A percentile compares a stretch with the other conserved stretches of the same genome.
Evolutionary conservation across 305 asterid species (phyloP).

Genomic region (Withania somnifera): DNA sequence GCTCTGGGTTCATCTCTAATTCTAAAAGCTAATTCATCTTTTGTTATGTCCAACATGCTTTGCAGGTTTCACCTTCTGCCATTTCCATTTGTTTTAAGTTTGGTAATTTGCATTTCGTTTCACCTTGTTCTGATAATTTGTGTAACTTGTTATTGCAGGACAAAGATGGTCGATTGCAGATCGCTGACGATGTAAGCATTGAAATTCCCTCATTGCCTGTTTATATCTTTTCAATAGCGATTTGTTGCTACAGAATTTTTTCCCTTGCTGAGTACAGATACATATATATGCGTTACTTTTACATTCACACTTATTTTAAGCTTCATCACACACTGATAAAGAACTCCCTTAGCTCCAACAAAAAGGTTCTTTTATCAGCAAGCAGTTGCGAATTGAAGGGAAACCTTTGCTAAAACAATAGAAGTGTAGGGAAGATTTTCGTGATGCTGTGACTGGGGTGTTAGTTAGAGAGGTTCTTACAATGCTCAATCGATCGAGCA

Average conservation of each 20-base stretch:
- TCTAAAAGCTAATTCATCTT: background rate
- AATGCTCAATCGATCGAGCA: too few species aligned
- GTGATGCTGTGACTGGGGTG: background rate
- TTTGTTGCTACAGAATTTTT: background rate
- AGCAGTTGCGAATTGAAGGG: background rate
- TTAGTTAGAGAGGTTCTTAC: too few species aligned
- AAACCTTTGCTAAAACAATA: background rate
- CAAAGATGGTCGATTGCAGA: conserved; percentile 52
- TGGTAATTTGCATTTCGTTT: background rate
- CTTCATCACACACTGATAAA: background rate
- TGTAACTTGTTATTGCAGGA: conserved; percentile 32
- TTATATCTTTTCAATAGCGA: background rate
- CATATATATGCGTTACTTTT: background rate
- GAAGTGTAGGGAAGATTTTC: background rate
- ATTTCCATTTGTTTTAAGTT: background rate
- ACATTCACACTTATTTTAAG: background rate
- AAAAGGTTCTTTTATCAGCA: background rate
- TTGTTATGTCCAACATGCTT: background rate
- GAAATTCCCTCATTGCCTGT: background rate
- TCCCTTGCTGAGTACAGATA: background rate
- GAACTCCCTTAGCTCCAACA: background rate
- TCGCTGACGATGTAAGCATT: conserved; percentile 86
- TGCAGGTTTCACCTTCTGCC: background rate
- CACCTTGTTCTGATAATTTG: background rate
- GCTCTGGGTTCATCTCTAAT: background rate